Percentiles rank a stretch among this genome's conserved stretches.
phyloP scores from a whole-genome alignment of 1,284 basidiomycete species.

The Chondrostereum purpureum region DNA sequence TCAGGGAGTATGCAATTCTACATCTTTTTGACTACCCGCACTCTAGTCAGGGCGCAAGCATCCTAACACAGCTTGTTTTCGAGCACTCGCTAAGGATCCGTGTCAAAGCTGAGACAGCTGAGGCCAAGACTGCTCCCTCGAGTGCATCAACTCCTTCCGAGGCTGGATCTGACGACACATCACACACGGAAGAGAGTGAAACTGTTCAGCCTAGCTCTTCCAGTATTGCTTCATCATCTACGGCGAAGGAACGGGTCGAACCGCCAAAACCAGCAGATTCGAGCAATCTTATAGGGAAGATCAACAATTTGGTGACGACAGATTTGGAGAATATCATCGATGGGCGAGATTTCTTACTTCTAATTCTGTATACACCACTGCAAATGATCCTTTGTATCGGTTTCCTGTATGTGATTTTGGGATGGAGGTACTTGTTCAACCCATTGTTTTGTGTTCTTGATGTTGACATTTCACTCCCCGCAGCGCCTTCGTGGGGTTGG shows the following conservation, averaged over 20 bases:
- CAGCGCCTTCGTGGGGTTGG: constrained; percentile 48
- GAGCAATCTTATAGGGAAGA: constrained; percentile 30
- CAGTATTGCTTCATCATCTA: constrained; percentile 2
- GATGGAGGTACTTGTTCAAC: constrained; percentile 30
- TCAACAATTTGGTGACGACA: constrained; percentile 30
- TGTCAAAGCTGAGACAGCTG: constrained; percentile 36
- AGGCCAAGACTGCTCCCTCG: constrained; percentile 10
- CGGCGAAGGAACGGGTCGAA: constrained; percentile 2
- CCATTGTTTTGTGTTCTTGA: not conserved
- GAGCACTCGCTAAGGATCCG: constrained; percentile 57
- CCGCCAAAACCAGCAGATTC: constrained; percentile 6
- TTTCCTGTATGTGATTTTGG: constrained; percentile 40
- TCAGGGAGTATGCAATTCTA: constrained; percentile 32
- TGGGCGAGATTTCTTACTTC: constrained; percentile 16
- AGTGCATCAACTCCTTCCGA: constrained; percentile 3
- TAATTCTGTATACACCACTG: constrained; percentile 16
- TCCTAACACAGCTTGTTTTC: constrained; percentile 54
- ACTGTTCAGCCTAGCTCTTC: constrained; percentile 7
- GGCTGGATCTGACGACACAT: constrained; percentile 6
- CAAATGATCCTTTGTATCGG: constrained; percentile 29
- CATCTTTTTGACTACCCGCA: constrained; percentile 26
- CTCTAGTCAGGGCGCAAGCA: constrained; percentile 25
- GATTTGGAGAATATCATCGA: constrained; percentile 19
- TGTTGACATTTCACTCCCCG: not conserved
- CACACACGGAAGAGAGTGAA: constrained; percentile 19